phyloP scores from a whole-genome alignment of 169 alveolate species.

The Ichthyophthirius multifiliis region DNA sequence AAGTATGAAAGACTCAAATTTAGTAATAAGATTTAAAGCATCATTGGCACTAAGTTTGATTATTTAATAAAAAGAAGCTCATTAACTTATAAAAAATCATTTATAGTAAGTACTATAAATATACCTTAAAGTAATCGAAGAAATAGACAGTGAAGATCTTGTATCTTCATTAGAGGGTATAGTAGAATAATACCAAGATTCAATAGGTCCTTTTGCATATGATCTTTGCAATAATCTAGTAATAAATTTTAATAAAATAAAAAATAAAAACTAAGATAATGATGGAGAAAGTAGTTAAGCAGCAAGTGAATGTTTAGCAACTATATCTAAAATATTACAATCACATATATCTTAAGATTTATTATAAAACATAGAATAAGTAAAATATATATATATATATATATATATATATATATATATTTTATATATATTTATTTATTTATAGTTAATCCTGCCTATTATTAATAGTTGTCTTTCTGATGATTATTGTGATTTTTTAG shows the following conservation, averaged over 20 bases:
- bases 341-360: constrained; percentile 4
- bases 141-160: constrained; percentile 75
- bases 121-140: constrained; percentile 70
- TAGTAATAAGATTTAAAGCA: constrained; percentile 64
- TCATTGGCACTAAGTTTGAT: constrained; percentile 58
- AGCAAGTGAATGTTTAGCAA: constrained; percentile 49
- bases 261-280: constrained; percentile 35
- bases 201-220: constrained; percentile 60
- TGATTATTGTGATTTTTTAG: background rate
- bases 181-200: constrained; percentile 47
- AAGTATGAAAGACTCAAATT: constrained; percentile 50
- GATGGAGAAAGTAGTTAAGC: constrained; percentile 52
- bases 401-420: no score
- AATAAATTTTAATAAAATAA: constrained; percentile 42
- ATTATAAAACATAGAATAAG: background rate
- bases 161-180: constrained; percentile 71
- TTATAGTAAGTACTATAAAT: constrained; percentile 50
- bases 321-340: constrained; percentile 43
- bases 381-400: no score
- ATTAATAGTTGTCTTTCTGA: background rate
- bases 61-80: constrained; percentile 40
- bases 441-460: background rate
- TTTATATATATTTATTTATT: no score
- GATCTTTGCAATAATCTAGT: constrained; percentile 52
- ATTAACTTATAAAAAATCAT: constrained; percentile 40